A percentile compares a stretch with the other conserved stretches of the same genome.
These are phyloP conservation scores for Podospora tetraspora DNA, from an alignment of 495 filamentous ascomycete species.

Conservation along the genomic window DNA sequence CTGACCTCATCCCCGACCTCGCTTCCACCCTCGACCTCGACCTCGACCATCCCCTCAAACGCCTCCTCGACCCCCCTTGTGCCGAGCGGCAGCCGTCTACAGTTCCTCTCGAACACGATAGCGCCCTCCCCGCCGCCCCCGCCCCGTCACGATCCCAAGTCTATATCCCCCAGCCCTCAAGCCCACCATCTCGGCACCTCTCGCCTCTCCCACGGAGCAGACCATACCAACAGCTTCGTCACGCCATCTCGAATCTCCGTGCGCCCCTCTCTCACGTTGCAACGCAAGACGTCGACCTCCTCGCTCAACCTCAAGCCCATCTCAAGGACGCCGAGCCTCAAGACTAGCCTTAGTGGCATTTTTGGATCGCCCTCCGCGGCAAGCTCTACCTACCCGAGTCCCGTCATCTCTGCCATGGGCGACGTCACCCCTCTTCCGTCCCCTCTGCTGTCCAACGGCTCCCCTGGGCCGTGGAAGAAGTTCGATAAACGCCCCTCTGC, in stretches of 20 bases:
- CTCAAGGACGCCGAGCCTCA: conserved; percentile 46
- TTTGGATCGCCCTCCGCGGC: conserved; percentile 37
- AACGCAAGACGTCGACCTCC: conserved; percentile 37
- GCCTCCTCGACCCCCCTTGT: conserved; percentile 13
- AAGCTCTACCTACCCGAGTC: conserved; percentile 46
- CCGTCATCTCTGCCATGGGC: conserved; percentile 72
- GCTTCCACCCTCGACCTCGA: conserved; percentile 9
- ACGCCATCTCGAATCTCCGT: conserved; percentile 25
- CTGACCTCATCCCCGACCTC: conserved; percentile 14
- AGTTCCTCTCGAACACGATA: conserved; percentile 32
- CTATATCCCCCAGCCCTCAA: conserved; percentile 18
- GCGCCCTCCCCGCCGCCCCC: conserved; percentile 29
- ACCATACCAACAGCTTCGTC: conserved; percentile 18
- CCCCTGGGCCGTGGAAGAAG: conserved; percentile 66
- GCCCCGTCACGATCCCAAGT: conserved; percentile 6
- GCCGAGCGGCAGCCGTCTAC: conserved; percentile 17
- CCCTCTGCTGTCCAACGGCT: conserved; percentile 66
- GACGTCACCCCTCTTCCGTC: conserved; percentile 93
- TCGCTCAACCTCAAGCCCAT: conserved; percentile 39
- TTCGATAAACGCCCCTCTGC: conserved; percentile 36
- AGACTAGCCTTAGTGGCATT: conserved; percentile 29
- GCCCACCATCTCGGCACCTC: conserved; percentile 22
- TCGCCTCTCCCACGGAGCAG: conserved; percentile 24
- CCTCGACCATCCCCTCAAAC: conserved; percentile 11
- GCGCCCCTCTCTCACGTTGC: conserved; percentile 27